Conservation (phyloP, 192 early-diverging fungal species). For the Coemansia sp. region DNA sequence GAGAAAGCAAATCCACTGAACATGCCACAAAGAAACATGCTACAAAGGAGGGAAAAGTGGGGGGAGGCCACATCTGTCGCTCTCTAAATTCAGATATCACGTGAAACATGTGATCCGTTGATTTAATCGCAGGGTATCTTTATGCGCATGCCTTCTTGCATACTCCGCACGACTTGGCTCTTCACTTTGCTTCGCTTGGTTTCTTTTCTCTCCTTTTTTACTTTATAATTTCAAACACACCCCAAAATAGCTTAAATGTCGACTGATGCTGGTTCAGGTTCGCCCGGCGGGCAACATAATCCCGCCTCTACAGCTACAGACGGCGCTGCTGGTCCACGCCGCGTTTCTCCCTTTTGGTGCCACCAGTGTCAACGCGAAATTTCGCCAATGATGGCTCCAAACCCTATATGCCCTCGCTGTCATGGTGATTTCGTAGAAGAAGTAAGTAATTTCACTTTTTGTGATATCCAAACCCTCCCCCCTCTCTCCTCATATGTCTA, state of each 20-base stretch:
- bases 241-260: conserved; percentile 19
- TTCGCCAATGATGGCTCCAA: conserved; percentile 69
- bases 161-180: neutral
- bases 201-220: conserved; percentile 4
- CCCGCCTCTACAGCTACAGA: neutral
- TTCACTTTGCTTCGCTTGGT: neutral
- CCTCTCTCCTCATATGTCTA: conserved; percentile 5
- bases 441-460: conserved; percentile 46
- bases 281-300: conserved; percentile 7
- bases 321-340: neutral
- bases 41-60: neutral
- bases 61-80: neutral
- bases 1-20: neutral
- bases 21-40: neutral
- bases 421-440: conserved; percentile 84
- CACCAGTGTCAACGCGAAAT: conserved; percentile 68
- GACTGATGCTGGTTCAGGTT: conserved; percentile 12
- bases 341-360: conserved; percentile 59
- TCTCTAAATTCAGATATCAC: conserved; percentile 1
- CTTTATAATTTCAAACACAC: neutral
- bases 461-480: neutral
- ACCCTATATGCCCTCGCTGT: conserved; percentile 80
- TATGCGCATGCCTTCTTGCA: neutral
- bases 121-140: neutral
- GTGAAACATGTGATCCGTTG: neutral